Base-by-base conservation (phyloP, 106 monocot genomes). In the Narthecium ossifragum region DNA sequence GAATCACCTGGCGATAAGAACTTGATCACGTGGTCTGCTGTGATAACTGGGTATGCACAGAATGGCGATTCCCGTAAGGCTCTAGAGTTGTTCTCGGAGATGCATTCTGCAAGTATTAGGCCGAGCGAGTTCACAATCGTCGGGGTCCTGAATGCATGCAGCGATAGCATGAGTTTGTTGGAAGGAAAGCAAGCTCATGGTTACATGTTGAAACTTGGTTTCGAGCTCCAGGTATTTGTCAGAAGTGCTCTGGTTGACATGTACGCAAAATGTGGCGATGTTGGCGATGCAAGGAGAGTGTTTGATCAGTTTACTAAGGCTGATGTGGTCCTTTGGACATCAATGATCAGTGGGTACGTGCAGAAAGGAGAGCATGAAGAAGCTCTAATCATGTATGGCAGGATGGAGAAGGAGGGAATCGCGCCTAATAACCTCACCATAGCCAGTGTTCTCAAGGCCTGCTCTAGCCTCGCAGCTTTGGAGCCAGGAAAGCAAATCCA, bases 41-140 rank as follows among this genome's bases (percentile, higher is more conserved):
- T 88, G 76, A 73, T 88, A 38, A 88, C 79, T 23, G 88, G 80
- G 26, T 77, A 53, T 57, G 70, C 83, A 8, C 88, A 88, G 51
- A 88, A 88, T 58, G 70, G 76, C 6, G 55, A 70, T 27, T 45
- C 63, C 2, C 10, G 3, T 0, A 67, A 80, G 58, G 79, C 83
- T 31, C 45, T 88, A 56, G 53, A 31, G 17, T 31, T 83, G 51
- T 88, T 88, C 52, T 54, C 56, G 3, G 4, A 54, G 18, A 88
- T 88, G 88, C 83, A 79, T 21, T 55, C 8, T 13, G 32, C 46
- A 25, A 80, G 67, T 29, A 29, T 73, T 25, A 60, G 47, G 15
- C 80, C 88, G 0, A 88, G 55, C 40, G 80, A 88, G 34, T 88
- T 70, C 71, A 83, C 83, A 9, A 80, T 83, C 25, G 88, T 88